phyloP scores from a whole-genome alignment of 2,329 filamentous ascomycete species.

The Ceratocystis harringtonii region DNA sequence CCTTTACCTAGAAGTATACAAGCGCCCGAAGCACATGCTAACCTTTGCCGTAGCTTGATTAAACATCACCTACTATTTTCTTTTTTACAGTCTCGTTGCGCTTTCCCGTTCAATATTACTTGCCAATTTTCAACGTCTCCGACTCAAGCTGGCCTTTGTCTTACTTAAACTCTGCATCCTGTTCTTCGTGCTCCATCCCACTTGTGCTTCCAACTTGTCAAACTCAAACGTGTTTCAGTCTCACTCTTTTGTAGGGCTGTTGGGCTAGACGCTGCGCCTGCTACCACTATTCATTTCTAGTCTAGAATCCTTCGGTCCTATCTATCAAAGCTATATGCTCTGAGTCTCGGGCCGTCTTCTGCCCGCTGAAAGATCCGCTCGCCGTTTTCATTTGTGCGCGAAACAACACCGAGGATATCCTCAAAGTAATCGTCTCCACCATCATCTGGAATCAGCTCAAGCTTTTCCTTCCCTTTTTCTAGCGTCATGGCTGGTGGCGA shows the following conservation, averaged over 20 bases:
- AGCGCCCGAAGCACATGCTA: background rate
- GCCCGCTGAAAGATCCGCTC: background rate
- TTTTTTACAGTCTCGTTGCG: background rate
- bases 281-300: background rate
- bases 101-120: slow-evolving; percentile 1
- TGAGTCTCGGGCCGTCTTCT: background rate
- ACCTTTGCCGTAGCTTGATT: slow-evolving; percentile 12
- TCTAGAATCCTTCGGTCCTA: background rate
- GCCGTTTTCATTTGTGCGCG: background rate
- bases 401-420: slow-evolving; percentile 12
- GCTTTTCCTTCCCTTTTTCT: slow-evolving; percentile 4
- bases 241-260: background rate
- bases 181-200: background rate
- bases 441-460: slow-evolving; percentile 7
- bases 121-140: background rate
- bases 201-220: background rate
- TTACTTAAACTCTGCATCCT: background rate
- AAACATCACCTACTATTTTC: slow-evolving; percentile 1
- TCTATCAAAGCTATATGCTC: background rate
- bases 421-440: slow-evolving; percentile 14
- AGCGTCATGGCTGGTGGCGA: background rate
- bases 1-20: background rate
- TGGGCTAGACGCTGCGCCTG: background rate
- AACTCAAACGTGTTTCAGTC: background rate
- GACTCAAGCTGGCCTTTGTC: background rate